Evolutionary conservation across 2,329 filamentous ascomycete species (phyloP), one percentile per base, ranked within the genome.

Genomic region (Beauveria sp.): DNA sequence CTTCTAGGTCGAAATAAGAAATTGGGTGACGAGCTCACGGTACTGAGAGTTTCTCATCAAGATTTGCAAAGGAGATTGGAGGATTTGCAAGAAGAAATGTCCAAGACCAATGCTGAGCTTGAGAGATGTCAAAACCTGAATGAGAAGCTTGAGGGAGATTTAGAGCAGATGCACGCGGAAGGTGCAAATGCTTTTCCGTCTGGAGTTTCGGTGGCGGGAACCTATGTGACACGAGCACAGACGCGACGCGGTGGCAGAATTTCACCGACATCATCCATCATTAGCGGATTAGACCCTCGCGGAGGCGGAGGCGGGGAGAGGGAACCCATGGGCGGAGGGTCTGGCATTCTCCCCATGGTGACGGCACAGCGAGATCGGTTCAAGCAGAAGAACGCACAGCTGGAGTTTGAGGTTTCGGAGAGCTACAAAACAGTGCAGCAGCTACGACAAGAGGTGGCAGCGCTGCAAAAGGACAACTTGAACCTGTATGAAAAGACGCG

Each of bases 361-460:
- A 96, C 94, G 40, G 94, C 96, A 2, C 96, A 99, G 76, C 88
- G 94, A 64, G 94, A 99, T 75, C 91, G 94, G 56, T 99, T 97
- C 84, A 97, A 97, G 80, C 91, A 96, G 79, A 91, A 92, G 70
- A 97, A 96, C 66, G 79, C 86, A 0, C 90, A 99, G 72, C 84
- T 99, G 24, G 94, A 97, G 75, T 85, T 89, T 63, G 93, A 97
- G 70, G 80, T 97, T 10, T 91, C 92, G 6, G 92, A 96, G 66
- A 84, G 84, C 40, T 91, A 97, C 73, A 83, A 85, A 52, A 89
- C 84, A 0, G 86, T 97, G 24, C 93, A 92, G 22, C 89, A 92
- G 41, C 80, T 99, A 52, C 86, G 94, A 48, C 91, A 96, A 68
- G 94, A 99, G 72, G 86, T 97, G 63, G 88, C 92, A 6, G 91